A percentile compares a stretch with the other conserved stretches of the same genome.
Conservation (phyloP, 768 basidiomycete species). For the Saitozyma podzolica region DNA sequence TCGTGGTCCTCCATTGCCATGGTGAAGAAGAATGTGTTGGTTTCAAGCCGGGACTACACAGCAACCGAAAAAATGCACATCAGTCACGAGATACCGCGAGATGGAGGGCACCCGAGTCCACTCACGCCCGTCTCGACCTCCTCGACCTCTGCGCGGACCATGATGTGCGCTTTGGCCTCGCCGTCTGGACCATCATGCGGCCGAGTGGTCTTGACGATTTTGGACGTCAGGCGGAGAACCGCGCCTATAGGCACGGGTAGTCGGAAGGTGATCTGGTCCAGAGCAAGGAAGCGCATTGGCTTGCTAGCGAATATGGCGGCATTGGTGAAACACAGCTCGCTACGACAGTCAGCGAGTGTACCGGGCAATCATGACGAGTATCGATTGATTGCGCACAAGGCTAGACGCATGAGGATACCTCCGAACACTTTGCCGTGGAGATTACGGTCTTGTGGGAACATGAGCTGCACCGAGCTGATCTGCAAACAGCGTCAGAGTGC, state of each 20-base stretch:
- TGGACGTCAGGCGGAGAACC: constrained; percentile 70
- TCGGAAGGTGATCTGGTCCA: constrained; percentile 76
- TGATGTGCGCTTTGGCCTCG: constrained; percentile 50
- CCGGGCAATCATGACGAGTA: not conserved
- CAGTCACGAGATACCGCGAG: not conserved
- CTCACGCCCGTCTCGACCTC: constrained; percentile 66
- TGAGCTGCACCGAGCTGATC: constrained; percentile 58
- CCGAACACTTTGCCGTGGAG: constrained; percentile 83
- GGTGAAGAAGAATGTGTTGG: constrained; percentile 40
- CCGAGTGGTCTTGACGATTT: constrained; percentile 64
- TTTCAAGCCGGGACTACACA: constrained; percentile 53
- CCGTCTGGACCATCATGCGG: constrained; percentile 44
- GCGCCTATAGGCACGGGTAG: constrained; percentile 82
- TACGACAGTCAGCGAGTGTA: constrained; percentile 13
- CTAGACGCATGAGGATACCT: constrained; percentile 65
- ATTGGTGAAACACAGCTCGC: constrained; percentile 71
- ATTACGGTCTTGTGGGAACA: constrained; percentile 84
- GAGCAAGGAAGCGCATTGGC: constrained; percentile 67
- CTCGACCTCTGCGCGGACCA: constrained; percentile 52
- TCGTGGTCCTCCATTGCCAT: constrained; percentile 27
- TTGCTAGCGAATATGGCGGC: constrained; percentile 68
- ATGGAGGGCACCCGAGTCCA: constrained; percentile 11
- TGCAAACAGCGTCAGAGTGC: constrained; percentile 4
- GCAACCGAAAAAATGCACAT: no score
- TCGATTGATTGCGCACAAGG: not conserved